Evolutionary conservation across 495 filamentous ascomycete species (phyloP).

Genomic region (Parachaetomium inaequale): DNA sequence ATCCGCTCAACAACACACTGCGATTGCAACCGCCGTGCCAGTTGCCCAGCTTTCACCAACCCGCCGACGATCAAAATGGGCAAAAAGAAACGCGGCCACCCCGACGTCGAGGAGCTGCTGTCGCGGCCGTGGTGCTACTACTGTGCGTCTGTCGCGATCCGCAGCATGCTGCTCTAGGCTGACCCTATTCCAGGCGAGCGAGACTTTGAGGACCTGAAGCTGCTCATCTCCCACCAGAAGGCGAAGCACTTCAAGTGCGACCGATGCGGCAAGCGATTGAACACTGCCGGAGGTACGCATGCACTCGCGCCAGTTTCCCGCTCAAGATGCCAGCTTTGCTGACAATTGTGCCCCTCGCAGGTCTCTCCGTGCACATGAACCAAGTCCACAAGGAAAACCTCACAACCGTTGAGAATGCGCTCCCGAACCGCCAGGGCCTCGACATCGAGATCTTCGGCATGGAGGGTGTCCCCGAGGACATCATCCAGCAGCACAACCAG

Average conservation of each 20-base stretch:
- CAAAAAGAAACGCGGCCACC: conserved; percentile 81
- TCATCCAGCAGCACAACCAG: conserved; percentile 76
- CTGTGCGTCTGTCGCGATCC: conserved; percentile 49
- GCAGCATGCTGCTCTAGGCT: conserved; percentile 13
- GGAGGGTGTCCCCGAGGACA: conserved; percentile 90
- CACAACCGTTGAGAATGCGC: conserved; percentile 81
- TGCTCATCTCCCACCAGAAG: conserved; percentile 94
- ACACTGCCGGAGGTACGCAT: conserved; percentile 85
- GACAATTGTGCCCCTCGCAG: conserved; percentile 43
- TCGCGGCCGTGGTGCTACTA: conserved; percentile 96
- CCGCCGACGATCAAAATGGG: conserved; percentile 53
- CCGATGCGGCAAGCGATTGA: conserved; percentile 77
- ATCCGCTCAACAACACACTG: background rate
- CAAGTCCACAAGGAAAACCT: conserved; percentile 96
- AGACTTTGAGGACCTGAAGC: conserved; percentile 95
- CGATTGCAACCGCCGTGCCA: too few relatives aligned
- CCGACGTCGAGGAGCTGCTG: conserved; percentile 82
- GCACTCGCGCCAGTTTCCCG: background rate
- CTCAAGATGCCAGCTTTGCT: conserved; percentile 14
- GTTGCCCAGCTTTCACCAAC: background rate
- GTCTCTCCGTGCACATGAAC: conserved; percentile 92
- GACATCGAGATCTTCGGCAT: conserved; percentile 97
- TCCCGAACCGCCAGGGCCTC: conserved; percentile 74
- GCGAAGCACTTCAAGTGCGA: conserved; percentile 99
- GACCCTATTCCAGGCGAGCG: conserved; percentile 59